phyloP scores from a whole-genome alignment of 2,329 filamentous ascomycete species.

The Nigrospora osmanthi region DNA sequence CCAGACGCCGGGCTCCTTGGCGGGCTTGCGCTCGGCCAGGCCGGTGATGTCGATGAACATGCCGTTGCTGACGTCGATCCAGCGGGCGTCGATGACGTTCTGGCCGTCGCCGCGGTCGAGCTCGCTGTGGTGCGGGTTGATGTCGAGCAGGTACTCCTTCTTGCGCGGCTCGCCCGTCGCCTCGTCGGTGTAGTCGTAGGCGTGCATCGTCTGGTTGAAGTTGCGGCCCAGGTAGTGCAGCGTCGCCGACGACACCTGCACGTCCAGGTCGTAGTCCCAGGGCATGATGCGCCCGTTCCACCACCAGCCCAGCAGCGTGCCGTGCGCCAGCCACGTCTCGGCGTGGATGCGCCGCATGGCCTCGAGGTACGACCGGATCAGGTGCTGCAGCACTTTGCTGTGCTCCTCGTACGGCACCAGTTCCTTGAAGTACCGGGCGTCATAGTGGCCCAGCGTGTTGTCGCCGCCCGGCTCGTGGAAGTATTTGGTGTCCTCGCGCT shows the following conservation, averaged over 20 bases:
- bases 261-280: conserved; percentile 81
- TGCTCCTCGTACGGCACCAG: conserved; percentile 60
- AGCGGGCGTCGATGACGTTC: conserved; percentile 79
- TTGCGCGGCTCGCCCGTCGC: conserved; percentile 3
- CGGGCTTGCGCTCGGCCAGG: conserved; percentile 58
- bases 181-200: conserved; percentile 40
- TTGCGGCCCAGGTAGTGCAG: conserved; percentile 56
- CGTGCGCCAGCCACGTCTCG: conserved; percentile 83
- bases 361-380: conserved; percentile 67
- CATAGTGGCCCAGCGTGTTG: conserved; percentile 63
- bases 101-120: conserved; percentile 55
- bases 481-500: conserved; percentile 39
- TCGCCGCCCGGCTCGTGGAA: conserved; percentile 57
- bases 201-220: conserved; percentile 61
- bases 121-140: conserved; percentile 64
- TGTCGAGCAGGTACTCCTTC: conserved; percentile 61
- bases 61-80: conserved; percentile 70
- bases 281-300: conserved; percentile 75
- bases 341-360: conserved; percentile 56
- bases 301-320: conserved; percentile 81
- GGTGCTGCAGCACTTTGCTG: conserved; percentile 56
- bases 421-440: conserved; percentile 58
- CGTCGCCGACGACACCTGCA: conserved; percentile 64
- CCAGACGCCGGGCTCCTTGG: conserved; percentile 56
- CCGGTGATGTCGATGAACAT: conserved; percentile 81